Conservation (phyloP, 2,329 filamentous ascomycete species). For the Fusarium chaquense region DNA sequence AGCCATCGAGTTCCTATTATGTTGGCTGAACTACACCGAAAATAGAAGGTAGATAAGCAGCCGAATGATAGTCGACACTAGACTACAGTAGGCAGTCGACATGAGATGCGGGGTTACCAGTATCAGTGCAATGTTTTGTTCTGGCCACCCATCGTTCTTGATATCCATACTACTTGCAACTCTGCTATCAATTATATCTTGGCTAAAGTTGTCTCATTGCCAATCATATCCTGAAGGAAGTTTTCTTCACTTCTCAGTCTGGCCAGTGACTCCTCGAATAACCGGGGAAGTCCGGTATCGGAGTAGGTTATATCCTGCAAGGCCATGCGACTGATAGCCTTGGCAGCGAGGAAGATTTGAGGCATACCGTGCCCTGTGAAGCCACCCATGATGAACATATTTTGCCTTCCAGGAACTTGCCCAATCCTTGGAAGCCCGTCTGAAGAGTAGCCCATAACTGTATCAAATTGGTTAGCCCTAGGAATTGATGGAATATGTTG, state of each 20-base stretch:
- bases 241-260: constrained; percentile 1
- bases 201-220: not conserved
- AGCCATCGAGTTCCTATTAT: too few species aligned
- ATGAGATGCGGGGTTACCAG: too few species aligned
- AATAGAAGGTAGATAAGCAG: too few species aligned
- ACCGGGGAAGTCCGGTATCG: not conserved
- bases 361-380: constrained; percentile 60
- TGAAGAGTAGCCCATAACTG: constrained; percentile 58
- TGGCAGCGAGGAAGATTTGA: constrained; percentile 54
- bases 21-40: too few species aligned
- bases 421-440: constrained; percentile 61
- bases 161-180: too few species aligned
- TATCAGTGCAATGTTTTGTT: too few species aligned
- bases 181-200: too few species aligned
- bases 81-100: too few species aligned
- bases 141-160: too few species aligned
- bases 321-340: not conserved
- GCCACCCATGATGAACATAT: constrained; percentile 5
- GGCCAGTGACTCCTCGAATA: not conserved
- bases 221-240: not conserved
- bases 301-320: not conserved
- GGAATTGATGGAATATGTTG: not conserved
- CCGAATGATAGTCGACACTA: too few species aligned
- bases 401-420: constrained; percentile 51
- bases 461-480: not conserved